phyloP scores from a whole-genome alignment of 331 rosid genomes.

The Rosa hybrid region DNA sequence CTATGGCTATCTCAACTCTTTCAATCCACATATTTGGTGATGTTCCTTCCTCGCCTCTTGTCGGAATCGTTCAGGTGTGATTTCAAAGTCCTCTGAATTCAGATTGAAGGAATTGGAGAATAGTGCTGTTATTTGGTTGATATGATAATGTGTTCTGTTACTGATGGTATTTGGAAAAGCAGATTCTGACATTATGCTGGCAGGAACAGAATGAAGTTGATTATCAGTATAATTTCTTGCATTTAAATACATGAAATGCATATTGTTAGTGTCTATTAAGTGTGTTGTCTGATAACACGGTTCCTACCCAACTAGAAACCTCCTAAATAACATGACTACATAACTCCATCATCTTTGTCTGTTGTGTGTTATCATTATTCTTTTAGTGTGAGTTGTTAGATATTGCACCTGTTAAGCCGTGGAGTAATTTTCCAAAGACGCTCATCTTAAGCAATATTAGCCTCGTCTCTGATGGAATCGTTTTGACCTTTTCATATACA shows the following conservation, averaged over 20 bases:
- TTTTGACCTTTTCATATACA: constrained; percentile 33
- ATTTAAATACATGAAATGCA: background rate
- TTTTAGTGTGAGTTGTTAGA: background rate
- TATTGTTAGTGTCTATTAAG: background rate
- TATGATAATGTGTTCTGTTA: background rate
- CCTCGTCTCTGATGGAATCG: constrained; percentile 12
- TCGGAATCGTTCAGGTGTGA: constrained; percentile 81
- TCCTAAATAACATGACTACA: background rate
- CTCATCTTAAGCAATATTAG: constrained; percentile 14
- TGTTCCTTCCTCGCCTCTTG: constrained; percentile 95
- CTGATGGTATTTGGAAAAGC: background rate
- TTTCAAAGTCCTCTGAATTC: constrained; percentile 19
- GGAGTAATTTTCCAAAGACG: constrained; percentile 8
- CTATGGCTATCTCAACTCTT: constrained; percentile 92
- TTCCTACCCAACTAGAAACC: background rate
- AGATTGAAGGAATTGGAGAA: background rate
- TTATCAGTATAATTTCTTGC: background rate
- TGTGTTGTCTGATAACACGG: background rate
- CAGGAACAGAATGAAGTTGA: background rate
- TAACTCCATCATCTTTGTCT: background rate
- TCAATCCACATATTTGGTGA: constrained; percentile 90
- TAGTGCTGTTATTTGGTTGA: background rate
- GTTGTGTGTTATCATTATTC: background rate
- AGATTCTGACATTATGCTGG: background rate
- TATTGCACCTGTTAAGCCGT: constrained; percentile 14